A percentile compares a stretch with the other conserved stretches of the same genome.
Evolutionary conservation across 129 eudicot genomes (phyloP).

Genomic region (Flaveria robusta): DNA sequence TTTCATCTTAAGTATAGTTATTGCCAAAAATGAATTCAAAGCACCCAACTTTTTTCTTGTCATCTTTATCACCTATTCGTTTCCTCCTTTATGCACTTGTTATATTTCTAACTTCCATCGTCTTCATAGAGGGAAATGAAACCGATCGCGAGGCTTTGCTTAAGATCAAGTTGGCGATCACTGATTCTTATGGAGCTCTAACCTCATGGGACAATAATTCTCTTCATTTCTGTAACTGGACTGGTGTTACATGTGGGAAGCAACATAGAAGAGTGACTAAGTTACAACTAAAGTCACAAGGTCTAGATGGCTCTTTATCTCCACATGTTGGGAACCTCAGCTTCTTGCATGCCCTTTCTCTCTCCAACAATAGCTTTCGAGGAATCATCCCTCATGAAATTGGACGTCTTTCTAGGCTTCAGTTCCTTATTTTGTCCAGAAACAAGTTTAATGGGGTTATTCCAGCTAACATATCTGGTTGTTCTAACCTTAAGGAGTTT

Average conservation of each 20-base stretch:
- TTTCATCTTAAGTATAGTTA: not conserved
- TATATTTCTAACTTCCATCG: not conserved
- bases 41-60: not conserved
- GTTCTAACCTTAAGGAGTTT: not conserved
- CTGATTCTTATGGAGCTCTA: not conserved
- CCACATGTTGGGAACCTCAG: constrained; percentile 23
- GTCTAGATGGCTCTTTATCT: constrained; percentile 18
- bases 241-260: constrained; percentile 6
- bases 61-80: not conserved
- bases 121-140: not conserved
- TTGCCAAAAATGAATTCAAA: not conserved
- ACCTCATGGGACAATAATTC: constrained; percentile 15
- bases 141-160: constrained; percentile 7
- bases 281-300: not conserved
- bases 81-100: not conserved
- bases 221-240: constrained; percentile 22
- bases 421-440: not conserved
- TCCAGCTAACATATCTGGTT: constrained; percentile 5
- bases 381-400: constrained; percentile 26
- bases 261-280: not conserved
- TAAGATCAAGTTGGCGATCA: constrained; percentile 6
- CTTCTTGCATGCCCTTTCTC: not conserved
- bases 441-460: not conserved
- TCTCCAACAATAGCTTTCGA: not conserved
- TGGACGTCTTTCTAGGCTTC: constrained; percentile 14